Percentiles rank a stretch among this genome's conserved stretches.
Conservation (phyloP, 208 protist species). For the Crithidia brevicula region DNA sequence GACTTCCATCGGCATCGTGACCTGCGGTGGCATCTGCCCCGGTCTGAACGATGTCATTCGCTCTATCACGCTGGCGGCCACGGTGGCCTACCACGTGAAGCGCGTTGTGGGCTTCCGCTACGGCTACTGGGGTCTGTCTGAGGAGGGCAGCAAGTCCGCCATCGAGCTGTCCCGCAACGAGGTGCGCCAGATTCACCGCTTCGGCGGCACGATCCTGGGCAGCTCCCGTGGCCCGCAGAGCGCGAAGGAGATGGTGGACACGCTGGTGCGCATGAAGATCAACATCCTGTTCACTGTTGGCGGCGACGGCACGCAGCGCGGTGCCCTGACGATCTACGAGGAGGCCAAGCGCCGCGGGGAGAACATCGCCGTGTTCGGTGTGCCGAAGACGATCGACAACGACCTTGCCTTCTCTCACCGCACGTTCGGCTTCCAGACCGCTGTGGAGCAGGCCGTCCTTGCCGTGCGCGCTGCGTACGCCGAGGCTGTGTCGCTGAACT, state of each 20-base stretch:
- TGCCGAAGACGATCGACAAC: conserved; percentile 98
- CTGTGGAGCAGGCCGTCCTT: conserved; percentile 88
- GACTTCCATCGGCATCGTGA: conserved; percentile 93
- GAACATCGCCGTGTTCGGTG: conserved; percentile 92
- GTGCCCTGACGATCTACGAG: conserved; percentile 79
- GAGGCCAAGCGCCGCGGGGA: conserved; percentile 80
- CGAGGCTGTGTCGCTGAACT: conserved; percentile 87
- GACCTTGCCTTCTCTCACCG: conserved; percentile 94
- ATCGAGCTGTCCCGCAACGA: conserved; percentile 80
- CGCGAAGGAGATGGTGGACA: conserved; percentile 92
- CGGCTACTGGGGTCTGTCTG: conserved; percentile 93
- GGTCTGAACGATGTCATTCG: conserved; percentile 96
- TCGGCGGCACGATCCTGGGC: conserved; percentile 93
- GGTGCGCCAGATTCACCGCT: conserved; percentile 91
- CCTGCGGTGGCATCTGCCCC: conserved; percentile 96
- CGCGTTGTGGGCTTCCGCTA: conserved; percentile 93
- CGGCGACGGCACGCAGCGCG: conserved; percentile 95
- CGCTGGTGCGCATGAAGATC: conserved; percentile 77
- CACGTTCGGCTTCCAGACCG: conserved; percentile 96
- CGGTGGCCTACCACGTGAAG: conserved; percentile 88
- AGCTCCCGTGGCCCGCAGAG: conserved; percentile 91
- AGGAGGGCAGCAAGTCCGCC: conserved; percentile 85
- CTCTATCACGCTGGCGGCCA: conserved; percentile 84
- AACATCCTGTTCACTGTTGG: conserved; percentile 95
- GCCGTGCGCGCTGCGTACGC: conserved; percentile 92